Base-by-base conservation (phyloP, 805 yeast species). In the Candida coleopterorum region DNA sequence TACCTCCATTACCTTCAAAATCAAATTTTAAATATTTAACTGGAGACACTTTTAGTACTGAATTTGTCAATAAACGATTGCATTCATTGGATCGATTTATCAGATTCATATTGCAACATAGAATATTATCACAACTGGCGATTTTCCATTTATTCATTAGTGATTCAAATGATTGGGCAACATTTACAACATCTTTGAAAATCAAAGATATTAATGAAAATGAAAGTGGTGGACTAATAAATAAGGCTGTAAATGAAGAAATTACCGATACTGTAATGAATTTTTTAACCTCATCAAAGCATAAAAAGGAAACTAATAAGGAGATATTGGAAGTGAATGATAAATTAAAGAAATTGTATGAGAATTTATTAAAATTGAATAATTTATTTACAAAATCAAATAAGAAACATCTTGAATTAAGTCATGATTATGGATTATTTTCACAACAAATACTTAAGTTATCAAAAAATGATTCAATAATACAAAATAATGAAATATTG, bases 1-100 rank as follows among this genome's bases (percentile, higher is more conserved):
- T 90, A 0, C 98, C 98, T 1, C 97, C 97, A 10, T 68, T 90
- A 37, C 98, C 98, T 0, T 94, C 90, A 43, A 89, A 88, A 58
- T 85, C 85, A 63, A 76, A 95, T 42, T 68, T 90, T 48, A 96
- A 90, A 56, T 90, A 93, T 59, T 72, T 90, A 35, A 88, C 94
- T 25, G 97, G 98, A 9, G 97, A 90, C 50, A 70, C 97, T 25
- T 90, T 90, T 55, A 79, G 90, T 18, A 70, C 76, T 10, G 88
- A 85, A 40, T 93, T 93, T 58, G 90, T 96, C 0, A 68, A 72
- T 42, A 85, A 85, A 55, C 68, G 98, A 47, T 81, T 94, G 3
- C 77, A 80, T 32, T 85, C 96, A 4, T 66, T 90, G 29, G 78
- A 81, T 47, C 68, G 90, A 41, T 93, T 89, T 52, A 60, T 90